Base-by-base conservation (phyloP, 2,329 filamentous ascomycete species). In the Aspergillus unguis region DNA sequence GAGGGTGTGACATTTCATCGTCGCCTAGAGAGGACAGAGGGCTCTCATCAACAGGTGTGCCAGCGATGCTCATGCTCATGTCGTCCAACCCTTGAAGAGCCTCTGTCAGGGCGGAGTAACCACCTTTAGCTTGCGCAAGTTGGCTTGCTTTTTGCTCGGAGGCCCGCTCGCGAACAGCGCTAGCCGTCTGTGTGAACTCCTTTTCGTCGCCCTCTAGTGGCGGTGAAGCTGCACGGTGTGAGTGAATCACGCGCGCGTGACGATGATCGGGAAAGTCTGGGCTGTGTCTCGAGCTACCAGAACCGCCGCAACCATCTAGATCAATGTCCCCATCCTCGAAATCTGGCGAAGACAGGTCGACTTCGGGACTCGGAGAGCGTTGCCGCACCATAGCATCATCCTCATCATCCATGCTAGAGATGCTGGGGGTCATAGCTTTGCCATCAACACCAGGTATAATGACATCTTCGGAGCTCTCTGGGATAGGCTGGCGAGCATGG, bases 111-210 rank as follows among this genome's bases (percentile, higher is more conserved):
- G 69, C 58, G 61, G 68, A 71, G 55, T 57, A 58, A 56, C 62
- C 47, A 65, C 66, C 68, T 62, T 58, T 56, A 35, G 64, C 48
- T 44, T 61, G 56, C 48, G 63, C 57, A 47, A 55, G 51, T 59
- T 63, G 57, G 50, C 31, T 62, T 35, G 62, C 61, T 58, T 65
- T 71, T 55, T 75, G 67, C 57, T 71, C 65, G 25, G 72, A 73
- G 29, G 71, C 70, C 59, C 78, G 80, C 73, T 80, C 78, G 54
- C 83, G 89, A 62, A 97, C 82, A 44, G 87, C 90, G 61, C 90
- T 89, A 11, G 94, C 94, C 1, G 92, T 97, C 73, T 95, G 90
- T 5, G 92, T 96, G 67, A 99, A 99, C 72, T 97, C 94, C 66
- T 88, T 89, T 77, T 97, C 92, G 63, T 97, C 92, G 64, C 88